A percentile compares a stretch with the other conserved stretches of the same genome.
Evolutionary conservation across 2,329 filamentous ascomycete genomes (phyloP).

Genomic region (Trichoderma atrobrunneum): DNA sequence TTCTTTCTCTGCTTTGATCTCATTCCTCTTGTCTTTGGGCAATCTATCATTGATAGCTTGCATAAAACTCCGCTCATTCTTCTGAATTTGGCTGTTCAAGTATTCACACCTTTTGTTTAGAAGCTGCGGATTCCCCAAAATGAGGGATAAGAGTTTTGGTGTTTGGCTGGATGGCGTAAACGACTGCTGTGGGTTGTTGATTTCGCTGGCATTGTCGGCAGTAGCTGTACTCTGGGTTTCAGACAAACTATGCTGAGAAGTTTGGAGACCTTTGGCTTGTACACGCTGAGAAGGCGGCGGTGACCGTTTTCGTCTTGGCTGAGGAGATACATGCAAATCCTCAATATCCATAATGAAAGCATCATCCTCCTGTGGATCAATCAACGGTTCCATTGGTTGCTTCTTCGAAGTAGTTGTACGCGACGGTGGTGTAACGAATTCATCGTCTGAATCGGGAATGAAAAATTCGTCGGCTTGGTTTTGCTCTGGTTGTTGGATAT

Average conservation of each 20-base stretch:
- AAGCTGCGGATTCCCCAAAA: slow-evolving; percentile 31
- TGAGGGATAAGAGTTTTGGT: slow-evolving; percentile 29
- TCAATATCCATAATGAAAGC: slow-evolving; percentile 16
- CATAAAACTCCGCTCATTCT: slow-evolving; percentile 49
- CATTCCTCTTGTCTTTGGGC: slow-evolving; percentile 43
- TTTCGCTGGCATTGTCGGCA: neutral
- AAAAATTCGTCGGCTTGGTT: slow-evolving; percentile 34
- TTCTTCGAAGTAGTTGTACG: slow-evolving; percentile 20
- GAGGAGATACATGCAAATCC: slow-evolving; percentile 1
- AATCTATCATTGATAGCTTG: slow-evolving; percentile 47
- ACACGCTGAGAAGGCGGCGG: neutral
- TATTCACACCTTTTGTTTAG: slow-evolving; percentile 37
- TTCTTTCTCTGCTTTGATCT: slow-evolving; percentile 51
- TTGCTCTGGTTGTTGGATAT: neutral
- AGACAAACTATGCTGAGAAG: neutral
- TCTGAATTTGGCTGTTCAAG: slow-evolving; percentile 43
- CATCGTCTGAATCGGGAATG: slow-evolving; percentile 58
- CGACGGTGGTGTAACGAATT: slow-evolving; percentile 42
- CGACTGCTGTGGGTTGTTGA: neutral
- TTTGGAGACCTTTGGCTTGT: neutral
- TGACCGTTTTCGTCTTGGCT: neutral
- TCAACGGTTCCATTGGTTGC: slow-evolving; percentile 12
- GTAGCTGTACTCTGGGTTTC: slow-evolving; percentile 13
- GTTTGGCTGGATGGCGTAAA: slow-evolving; percentile 26
- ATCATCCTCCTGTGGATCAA: slow-evolving; percentile 8